phyloP scores from a whole-genome alignment of 208 protist species.

The Leishmania mexicana region DNA sequence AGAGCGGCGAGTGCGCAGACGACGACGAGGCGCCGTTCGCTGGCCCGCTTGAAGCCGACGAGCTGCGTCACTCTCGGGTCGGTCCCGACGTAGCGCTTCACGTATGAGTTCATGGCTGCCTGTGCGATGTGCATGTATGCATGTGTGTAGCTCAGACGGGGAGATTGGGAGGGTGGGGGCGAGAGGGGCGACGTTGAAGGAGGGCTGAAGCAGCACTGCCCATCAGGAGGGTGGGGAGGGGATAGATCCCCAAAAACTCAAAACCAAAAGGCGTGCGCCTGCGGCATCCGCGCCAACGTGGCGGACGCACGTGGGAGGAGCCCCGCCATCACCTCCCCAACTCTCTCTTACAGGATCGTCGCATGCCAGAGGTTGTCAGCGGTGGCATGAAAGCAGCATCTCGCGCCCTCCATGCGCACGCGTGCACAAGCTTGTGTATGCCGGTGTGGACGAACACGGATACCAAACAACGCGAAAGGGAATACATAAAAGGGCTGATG shows the following conservation, averaged over 20 bases:
- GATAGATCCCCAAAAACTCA: not conserved
- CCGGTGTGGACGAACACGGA: not conserved
- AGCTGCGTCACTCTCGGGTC: slow-evolving; percentile 37
- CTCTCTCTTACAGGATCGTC: not conserved
- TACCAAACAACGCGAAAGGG: not conserved
- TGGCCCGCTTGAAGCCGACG: slow-evolving; percentile 54
- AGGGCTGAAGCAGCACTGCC: not conserved
- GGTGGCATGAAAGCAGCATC: not conserved
- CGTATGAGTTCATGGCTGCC: slow-evolving; percentile 65
- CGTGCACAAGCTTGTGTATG: not conserved
- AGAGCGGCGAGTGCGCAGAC: slow-evolving; percentile 31
- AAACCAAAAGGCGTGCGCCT: not conserved
- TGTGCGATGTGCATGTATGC: not conserved
- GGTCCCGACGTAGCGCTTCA: slow-evolving; percentile 44
- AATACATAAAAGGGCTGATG: not conserved
- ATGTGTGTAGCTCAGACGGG: not conserved
- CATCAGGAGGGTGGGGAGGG: not conserved
- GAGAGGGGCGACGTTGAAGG: not conserved
- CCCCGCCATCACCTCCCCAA: not conserved
- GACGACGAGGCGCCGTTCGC: slow-evolving; percentile 54
- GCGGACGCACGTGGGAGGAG: not conserved
- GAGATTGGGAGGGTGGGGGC: not conserved
- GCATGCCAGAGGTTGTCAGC: not conserved
- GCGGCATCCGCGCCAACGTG: not conserved
- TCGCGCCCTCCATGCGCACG: not conserved